Conservation (phyloP, 192 early-diverging fungal species). For the Piromyces finnis region DNA sequence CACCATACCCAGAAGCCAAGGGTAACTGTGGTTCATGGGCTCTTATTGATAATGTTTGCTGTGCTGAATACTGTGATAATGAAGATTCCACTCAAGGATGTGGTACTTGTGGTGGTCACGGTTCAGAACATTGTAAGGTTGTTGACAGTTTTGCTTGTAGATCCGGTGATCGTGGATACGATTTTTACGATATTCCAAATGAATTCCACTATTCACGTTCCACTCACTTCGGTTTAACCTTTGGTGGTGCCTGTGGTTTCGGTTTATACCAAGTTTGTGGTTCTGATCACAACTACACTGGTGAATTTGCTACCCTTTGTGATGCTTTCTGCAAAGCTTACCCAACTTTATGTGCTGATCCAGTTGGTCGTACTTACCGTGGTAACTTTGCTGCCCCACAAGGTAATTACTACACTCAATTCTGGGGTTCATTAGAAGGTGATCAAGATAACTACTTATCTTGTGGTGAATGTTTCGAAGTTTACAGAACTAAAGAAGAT, state of each 20-base stretch:
- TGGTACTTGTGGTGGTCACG: not conserved
- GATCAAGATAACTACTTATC: conserved; percentile 1
- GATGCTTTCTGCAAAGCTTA: not conserved
- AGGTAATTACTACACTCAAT: conserved; percentile 1
- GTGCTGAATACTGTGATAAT: not conserved
- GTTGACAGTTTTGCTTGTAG: not conserved
- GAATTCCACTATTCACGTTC: not conserved
- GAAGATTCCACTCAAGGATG: not conserved
- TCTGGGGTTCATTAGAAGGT: conserved; percentile 1
- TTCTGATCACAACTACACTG: not conserved
- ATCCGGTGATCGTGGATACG: not conserved
- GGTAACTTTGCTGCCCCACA: conserved; percentile 5
- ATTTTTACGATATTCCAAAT: not conserved
- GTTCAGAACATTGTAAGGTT: not conserved
- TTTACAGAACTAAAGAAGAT: conserved; percentile 1
- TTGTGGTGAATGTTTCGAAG: conserved; percentile 1
- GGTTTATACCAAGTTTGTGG: not conserved
- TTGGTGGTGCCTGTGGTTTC: not conserved
- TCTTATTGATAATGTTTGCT: not conserved
- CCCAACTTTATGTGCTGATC: not conserved
- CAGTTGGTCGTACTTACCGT: not conserved
- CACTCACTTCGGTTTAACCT: not conserved
- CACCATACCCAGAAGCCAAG: not conserved
- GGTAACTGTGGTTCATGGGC: not conserved
- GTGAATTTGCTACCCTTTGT: not conserved